Evolutionary conservation across 1,284 basidiomycete genomes (phyloP), one percentile per base, ranked within the genome.

Genomic region (Pseudozyma sp.): DNA sequence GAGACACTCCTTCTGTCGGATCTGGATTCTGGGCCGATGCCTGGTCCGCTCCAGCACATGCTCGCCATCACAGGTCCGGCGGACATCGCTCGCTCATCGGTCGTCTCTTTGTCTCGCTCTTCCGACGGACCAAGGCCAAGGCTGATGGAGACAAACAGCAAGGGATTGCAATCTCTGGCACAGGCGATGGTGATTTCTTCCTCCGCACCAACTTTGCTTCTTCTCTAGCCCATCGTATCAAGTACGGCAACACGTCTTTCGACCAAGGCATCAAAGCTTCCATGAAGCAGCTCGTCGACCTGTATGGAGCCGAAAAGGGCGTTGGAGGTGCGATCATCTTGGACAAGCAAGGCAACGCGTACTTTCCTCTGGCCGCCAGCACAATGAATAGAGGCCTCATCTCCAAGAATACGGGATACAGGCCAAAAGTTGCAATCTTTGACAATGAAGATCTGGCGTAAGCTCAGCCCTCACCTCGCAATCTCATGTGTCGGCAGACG

Each of bases 321-420:
- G 92, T 92, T 0, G 87, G 92, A 19, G 91, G 93, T 57, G 90
- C 89, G 0, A 79, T 93, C 19, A 90, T 92, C 77, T 85, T 86
- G 47, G 78, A 87, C 30, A 90, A 90, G 19, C 88, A 90, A 68
- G 89, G 91, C 89, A 68, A 76, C n/a, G 68, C 51, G 3, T 70
- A 58, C 45, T 76, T 76, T 42, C 73, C 73, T 0, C 24, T 93
- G 66, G 92, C 92, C 78, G 90, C 89, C 67, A 86, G 87, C 19
- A 90, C 91, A 4, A 93, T 94, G 92, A 92, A 92, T 80, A 87
- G 92, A 49, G 92, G 92, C 5, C 86, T 92, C 14, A 89, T 93
- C n/a, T 63, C 66, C 7, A 42, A 47, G 46, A 85, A 87, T 34
- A 86, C 87, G 57, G 90, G 92, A 57, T 91, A 90, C 8, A 80